phyloP scores from a whole-genome alignment of 768 basidiomycete species.

The Pisolithus microcarpus region DNA sequence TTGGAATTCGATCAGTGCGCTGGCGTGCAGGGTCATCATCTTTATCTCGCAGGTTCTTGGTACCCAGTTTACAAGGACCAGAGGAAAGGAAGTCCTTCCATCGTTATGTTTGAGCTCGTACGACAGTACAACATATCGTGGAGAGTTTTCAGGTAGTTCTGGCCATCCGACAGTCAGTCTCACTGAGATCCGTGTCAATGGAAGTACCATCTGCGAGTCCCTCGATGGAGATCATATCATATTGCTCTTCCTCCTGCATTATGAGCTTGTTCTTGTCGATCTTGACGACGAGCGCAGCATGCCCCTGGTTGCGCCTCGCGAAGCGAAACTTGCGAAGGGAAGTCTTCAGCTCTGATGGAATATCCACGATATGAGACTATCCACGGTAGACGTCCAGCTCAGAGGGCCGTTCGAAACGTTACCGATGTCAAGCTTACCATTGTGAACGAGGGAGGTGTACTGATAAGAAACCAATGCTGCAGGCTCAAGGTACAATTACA shows the following conservation, averaged over 20 bases:
- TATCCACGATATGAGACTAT: slow-evolving; percentile 63
- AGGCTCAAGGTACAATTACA: not conserved
- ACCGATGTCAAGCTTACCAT: slow-evolving; percentile 1
- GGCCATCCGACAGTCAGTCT: not conserved
- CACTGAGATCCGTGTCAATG: no score
- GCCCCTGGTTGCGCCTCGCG: slow-evolving; percentile 53
- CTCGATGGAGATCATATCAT: slow-evolving; percentile 68
- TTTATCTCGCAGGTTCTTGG: slow-evolving; percentile 72
- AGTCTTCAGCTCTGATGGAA: slow-evolving; percentile 71
- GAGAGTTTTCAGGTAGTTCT: slow-evolving; percentile 87
- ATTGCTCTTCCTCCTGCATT: slow-evolving; percentile 80
- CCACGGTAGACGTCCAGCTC: not conserved
- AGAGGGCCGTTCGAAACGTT: not conserved
- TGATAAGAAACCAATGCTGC: no score
- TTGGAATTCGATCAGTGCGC: slow-evolving; percentile 75
- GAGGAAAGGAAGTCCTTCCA: slow-evolving; percentile 77
- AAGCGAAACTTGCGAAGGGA: slow-evolving; percentile 81
- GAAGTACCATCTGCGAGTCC: slow-evolving; percentile 78
- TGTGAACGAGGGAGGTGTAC: not conserved
- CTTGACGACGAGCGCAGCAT: slow-evolving; percentile 80
- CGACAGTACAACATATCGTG: slow-evolving; percentile 79
- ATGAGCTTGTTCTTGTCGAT: slow-evolving; percentile 76
- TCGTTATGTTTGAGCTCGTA: slow-evolving; percentile 76
- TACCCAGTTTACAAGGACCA: slow-evolving; percentile 86
- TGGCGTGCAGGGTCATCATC: slow-evolving; percentile 76